Base-by-base conservation (phyloP, 2,329 filamentous ascomycete genomes). In the Penicillium freii region DNA sequence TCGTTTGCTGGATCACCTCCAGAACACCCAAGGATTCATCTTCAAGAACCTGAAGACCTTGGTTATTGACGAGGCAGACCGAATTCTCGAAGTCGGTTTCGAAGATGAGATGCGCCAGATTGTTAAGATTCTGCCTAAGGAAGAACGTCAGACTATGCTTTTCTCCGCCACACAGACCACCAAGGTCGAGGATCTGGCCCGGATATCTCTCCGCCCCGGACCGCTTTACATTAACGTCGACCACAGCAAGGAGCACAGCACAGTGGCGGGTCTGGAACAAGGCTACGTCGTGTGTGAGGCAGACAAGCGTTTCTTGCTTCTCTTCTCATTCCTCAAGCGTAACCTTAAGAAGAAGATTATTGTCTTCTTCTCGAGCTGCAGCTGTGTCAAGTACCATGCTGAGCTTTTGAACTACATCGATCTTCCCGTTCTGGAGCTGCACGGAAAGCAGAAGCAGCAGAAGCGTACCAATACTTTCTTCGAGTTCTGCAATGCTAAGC, bases 391-490 rank as follows among this genome's bases (percentile, higher is more conserved):
- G 75, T 99, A 97, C 78, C 92, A 96, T 77, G 87, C 90, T 27
- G 92, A 97, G 75, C 85, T 99, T 29, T 86, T 99, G 65, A 97
- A 97, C 80, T 97, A 96, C 78, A 97, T 97, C 69, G 94, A 97
- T 75, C 83, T 97, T 40, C 92, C 90, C 5, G 90, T 95, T 3
- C 82, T 96, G 43, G 89, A 91, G 66, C 81, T 96, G 8, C 91
- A 95, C 75, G 94, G 92, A 65, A 97, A 99, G 78, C 91, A 96
- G 78, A 99, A 99, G 78, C 94, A 99, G 77, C 92, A 97, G 77
- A 96, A 96, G 76, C 90, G 94, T n/a, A 99, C 94, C 25, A 96
- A 95, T 72, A 96, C 92, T 0, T 99, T 99, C 75, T 99, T 97
- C 75, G 93, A 97, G 74, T 99, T 99, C 74, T 88, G 86, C 71